Percentiles rank a stretch among this genome's conserved stretches.
Evolutionary conservation across 2,329 filamentous ascomycete species (phyloP).

Genomic region (Apiospora rasikravindrae): DNA sequence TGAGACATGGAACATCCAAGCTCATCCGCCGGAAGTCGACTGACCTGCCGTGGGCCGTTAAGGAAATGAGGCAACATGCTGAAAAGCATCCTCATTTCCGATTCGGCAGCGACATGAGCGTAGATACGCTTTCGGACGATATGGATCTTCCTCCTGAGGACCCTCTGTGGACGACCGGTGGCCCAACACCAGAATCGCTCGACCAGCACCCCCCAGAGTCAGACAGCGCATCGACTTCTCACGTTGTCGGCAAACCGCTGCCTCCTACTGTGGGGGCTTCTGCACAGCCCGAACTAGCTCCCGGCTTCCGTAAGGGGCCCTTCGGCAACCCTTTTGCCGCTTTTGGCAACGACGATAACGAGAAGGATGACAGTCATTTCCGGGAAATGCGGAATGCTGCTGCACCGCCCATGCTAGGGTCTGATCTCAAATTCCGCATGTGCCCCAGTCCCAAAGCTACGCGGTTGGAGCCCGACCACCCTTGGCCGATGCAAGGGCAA

Average conservation of each 20-base stretch:
- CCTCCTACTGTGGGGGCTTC: neutral
- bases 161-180: constrained; percentile 37
- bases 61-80: constrained; percentile 80
- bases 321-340: constrained; percentile 53
- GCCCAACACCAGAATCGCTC: constrained; percentile 32
- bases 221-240: constrained; percentile 32
- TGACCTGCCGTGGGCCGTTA: constrained; percentile 74
- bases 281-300: constrained; percentile 42
- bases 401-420: constrained; percentile 87
- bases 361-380: constrained; percentile 46
- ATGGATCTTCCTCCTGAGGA: constrained; percentile 36
- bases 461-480: constrained; percentile 80
- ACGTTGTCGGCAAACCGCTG: neutral
- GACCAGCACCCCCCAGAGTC: constrained; percentile 33
- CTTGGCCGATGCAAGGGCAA: constrained; percentile 52
- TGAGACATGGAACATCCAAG: constrained; percentile 42
- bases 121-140: constrained; percentile 40
- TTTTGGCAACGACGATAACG: constrained; percentile 43
- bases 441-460: constrained; percentile 85
- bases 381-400: constrained; percentile 56
- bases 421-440: constrained; percentile 78
- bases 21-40: constrained; percentile 64
- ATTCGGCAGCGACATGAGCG: constrained; percentile 43
- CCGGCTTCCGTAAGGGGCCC: constrained; percentile 45
- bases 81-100: constrained; percentile 63